Conservation (phyloP, 805 yeast genomes). For the Hemisphaericaspora nanyangensis region DNA sequence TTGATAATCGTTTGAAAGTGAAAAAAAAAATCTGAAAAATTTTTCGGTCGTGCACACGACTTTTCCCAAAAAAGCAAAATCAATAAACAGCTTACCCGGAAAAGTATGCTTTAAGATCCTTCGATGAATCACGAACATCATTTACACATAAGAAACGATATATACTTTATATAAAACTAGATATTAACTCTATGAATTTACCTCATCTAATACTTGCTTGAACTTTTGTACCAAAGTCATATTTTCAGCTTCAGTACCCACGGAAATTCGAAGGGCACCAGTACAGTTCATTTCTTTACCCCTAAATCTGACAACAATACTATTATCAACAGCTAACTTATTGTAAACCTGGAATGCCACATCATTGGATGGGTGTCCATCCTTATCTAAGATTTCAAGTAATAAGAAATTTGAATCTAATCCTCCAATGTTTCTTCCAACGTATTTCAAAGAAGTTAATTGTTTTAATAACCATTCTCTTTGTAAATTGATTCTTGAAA, state of each 20-base stretch:
- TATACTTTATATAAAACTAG: too few species aligned
- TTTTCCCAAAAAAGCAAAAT: neutral
- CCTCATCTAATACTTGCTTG: conserved; percentile 17
- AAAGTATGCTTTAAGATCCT: too few species aligned
- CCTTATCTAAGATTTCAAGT: conserved; percentile 59
- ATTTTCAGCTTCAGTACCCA: conserved; percentile 83
- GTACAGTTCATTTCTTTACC: conserved; percentile 86
- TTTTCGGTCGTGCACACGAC: neutral
- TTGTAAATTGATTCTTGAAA: conserved; percentile 49
- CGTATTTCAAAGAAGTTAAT: conserved; percentile 53
- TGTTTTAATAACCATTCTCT: conserved; percentile 50
- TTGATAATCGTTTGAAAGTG: neutral
- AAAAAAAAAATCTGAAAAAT: conserved; percentile 1
- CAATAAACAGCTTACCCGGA: neutral
- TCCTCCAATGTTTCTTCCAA: conserved; percentile 79
- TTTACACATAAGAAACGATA: too few species aligned
- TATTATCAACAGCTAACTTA: conserved; percentile 63
- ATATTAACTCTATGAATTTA: conserved; percentile 2
- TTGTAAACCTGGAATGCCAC: conserved; percentile 66
- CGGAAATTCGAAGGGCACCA: conserved; percentile 83
- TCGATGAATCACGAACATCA: too few species aligned
- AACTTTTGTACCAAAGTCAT: conserved; percentile 50
- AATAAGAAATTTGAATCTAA: conserved; percentile 82
- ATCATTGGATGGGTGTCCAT: conserved; percentile 63
- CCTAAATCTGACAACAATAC: conserved; percentile 86